These are phyloP conservation scores for Babjeviella inositovora DNA, from an alignment of 805 yeast genomes.

Conservation along the genomic window DNA sequence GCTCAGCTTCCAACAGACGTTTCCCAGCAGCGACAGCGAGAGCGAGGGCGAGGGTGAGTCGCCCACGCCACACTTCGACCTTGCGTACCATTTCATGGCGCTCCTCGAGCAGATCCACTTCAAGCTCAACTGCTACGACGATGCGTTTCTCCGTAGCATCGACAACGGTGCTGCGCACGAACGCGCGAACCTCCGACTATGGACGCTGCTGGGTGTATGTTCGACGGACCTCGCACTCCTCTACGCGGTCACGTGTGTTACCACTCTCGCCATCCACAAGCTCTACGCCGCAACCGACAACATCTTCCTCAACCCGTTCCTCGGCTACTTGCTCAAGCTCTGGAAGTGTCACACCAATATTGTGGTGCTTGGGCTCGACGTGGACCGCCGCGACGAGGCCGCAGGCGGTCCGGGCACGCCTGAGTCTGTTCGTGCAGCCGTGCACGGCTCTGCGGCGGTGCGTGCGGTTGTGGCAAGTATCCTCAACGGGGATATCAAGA, in stretches of 20 bases:
- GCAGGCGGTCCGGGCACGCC: conserved; percentile 19
- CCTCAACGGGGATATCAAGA: conserved; percentile 28
- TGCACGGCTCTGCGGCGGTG: conserved; percentile 50
- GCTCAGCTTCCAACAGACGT: conserved; percentile 11
- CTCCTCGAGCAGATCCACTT: conserved; percentile 14
- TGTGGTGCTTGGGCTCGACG: conserved; percentile 41
- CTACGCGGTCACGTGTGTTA: conserved; percentile 24
- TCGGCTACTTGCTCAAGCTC: conserved; percentile 33
- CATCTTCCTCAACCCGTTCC: conserved; percentile 43
- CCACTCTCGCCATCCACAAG: conserved; percentile 25
- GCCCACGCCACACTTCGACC: conserved; percentile 5
- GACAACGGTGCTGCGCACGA: conserved; percentile 4
- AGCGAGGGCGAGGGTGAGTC: background rate
- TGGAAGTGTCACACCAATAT: conserved; percentile 58
- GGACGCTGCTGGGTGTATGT: conserved; percentile 6
- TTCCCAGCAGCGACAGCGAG: conserved; percentile 2
- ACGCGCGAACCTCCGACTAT: no score
- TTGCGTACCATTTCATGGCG: conserved; percentile 10
- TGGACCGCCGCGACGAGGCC: conserved; percentile 34
- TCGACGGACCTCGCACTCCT: conserved; percentile 20
- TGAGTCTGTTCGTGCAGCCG: conserved; percentile 23
- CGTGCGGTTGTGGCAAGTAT: conserved; percentile 46
- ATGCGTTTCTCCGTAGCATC: conserved; percentile 6
- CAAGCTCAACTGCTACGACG: conserved; percentile 12
- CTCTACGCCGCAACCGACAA: conserved; percentile 17